These are phyloP conservation scores for Ophiostoma himal-ulmi DNA, from an alignment of 2,329 filamentous ascomycete genomes.

Conservation along the genomic window DNA sequence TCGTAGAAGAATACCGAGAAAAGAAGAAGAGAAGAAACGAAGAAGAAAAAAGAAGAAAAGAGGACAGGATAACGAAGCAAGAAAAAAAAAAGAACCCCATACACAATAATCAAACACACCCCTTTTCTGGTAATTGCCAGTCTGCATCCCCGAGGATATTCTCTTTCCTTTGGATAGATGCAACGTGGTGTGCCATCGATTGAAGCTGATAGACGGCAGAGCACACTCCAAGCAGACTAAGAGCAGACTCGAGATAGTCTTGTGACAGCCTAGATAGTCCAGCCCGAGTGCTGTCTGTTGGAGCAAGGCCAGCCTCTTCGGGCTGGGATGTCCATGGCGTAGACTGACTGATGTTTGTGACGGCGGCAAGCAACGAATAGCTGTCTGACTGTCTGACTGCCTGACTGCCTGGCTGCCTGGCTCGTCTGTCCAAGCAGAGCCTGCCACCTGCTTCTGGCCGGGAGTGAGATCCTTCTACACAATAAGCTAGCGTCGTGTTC, in stretches of 20 bases:
- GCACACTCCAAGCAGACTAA: background rate
- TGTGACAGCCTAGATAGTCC: background rate
- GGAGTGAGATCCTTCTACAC: conserved; percentile 1
- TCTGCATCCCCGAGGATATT: background rate
- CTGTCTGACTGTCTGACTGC: background rate
- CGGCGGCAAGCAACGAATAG: conserved; percentile 24
- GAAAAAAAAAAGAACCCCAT: background rate
- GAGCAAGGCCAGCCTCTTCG: background rate
- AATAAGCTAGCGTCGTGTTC: conserved; percentile 18
- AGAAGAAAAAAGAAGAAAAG: background rate
- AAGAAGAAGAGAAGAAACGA: background rate
- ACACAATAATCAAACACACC: background rate
- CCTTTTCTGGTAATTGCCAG: background rate
- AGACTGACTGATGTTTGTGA: background rate
- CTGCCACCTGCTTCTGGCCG: background rate
- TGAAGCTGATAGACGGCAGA: background rate
- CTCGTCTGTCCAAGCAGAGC: no score
- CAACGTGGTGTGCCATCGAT: conserved; percentile 1
- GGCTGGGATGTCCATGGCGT: background rate
- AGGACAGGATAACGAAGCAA: background rate
- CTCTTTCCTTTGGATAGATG: background rate
- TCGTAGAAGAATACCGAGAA: background rate
- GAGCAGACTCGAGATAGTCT: background rate
- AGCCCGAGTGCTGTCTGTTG: background rate
- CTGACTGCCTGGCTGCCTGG: no score